Base-by-base conservation (phyloP, 495 filamentous ascomycete genomes). In the Daldinia concentrica region DNA sequence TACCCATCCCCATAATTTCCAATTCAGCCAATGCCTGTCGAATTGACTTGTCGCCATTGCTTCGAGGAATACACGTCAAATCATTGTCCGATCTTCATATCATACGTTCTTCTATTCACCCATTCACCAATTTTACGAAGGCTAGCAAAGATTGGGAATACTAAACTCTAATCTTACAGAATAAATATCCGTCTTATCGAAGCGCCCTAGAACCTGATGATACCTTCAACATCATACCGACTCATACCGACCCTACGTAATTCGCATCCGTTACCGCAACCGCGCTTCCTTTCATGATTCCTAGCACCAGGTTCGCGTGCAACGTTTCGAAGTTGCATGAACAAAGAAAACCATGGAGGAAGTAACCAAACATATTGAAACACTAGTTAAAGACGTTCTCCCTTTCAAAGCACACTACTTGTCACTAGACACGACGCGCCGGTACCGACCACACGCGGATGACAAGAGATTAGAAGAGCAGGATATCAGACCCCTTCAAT, bases 261-360 rank as follows among this genome's bases (percentile, higher is more conserved):
- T 58, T 60, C 55, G 43, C 61, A 50, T 51, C 36, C 50, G 34
- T 37, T 22, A 64, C 34, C 45, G 27, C 30, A 59, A 69, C 66
- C 71, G 65, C 62, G 58, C 27, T 56, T 39, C 54, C 59, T 67
- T 74, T 74, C 54, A 74, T 74, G 67, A 68, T 64, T 48, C 70
- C 55, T 32, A 63, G 64, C 62, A 50, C 43, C 54, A 59, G 58
- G 63, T 68, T 66, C 70, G 71, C 69, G 74, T 75, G 76, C 73
- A 77, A 72, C 76, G 43, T 69, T 72, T 61, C 39, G 60, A 68
- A 59, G 76, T 76, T 76, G 76, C 73, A 70, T 73, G 68, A 72
- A 76, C 65, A 71, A 68, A 71, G 66, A 60, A 70, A 80, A 84
- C 69, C 77, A 86, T 86, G 83, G 83, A 86, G 79, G 81, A 76